Evolutionary conservation across 225 moss, liverwort and hornwort genomes (phyloP), one percentile per base, ranked within the genome.

Genomic region (Rhytidiadelphus loreus): DNA sequence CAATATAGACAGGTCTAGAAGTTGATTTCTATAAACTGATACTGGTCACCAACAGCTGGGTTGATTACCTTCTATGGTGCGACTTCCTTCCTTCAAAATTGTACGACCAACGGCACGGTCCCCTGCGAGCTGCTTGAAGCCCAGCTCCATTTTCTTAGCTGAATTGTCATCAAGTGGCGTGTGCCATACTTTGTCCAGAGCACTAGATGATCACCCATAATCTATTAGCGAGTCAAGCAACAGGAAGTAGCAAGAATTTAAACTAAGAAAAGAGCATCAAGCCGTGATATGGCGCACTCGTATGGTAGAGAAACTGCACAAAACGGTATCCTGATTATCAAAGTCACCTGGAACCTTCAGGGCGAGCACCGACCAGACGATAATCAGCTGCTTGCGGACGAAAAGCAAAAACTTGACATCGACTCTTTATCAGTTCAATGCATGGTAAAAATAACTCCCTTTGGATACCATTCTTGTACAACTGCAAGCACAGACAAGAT

Each of bases 391-490:
- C 92, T 89, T 94, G 92, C 16, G 91, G 91, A 82, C 93, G 93
- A 87, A 97, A 95, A 33, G 86, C 86, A 65, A 93, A 92, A 80
- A 95, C 92, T 88, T 95, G 95, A 88, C 94, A 95, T 73, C 94
- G 88, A 74, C 94, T 93, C 88, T 95, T 95, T 85, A 96, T 95
- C 81, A 97, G 80, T 59, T 95, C 97, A 90, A 95, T 94, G 90
- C 95, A 95, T 86, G 96, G 93, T 83, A 97, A 88, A 64, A 97
- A 96, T 41, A 94, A 92, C 80, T 94, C 97, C 91, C 96, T 93
- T 61, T 95, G 95, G 25, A 97, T 91, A 59, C 96, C 96, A 83
- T 97, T 96, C 84, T 95, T 96, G 87, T 96, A 94, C 65, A 97
- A 91, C 96, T 97, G 95, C 90, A 91, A 59, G 20, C 53, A 79